Evolutionary conservation across 495 filamentous ascomycete genomes (phyloP).

Genomic region (Penicillium soppii): DNA sequence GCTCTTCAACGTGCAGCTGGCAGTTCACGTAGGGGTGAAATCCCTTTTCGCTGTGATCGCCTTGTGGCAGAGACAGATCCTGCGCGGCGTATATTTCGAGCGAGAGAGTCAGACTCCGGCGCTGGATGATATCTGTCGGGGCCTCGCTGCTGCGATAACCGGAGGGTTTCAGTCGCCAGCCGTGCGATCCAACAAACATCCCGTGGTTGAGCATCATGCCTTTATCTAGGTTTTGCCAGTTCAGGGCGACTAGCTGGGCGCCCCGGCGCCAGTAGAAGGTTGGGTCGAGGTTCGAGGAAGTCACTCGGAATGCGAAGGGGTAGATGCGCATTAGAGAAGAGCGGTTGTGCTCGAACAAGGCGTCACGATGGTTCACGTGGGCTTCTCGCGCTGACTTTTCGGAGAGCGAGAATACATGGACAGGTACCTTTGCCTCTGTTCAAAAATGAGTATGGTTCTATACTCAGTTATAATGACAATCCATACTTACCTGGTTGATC

Average conservation of each 20-base stretch:
- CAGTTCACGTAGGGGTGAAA: conserved; percentile 81
- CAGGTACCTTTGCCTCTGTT: conserved; percentile 66
- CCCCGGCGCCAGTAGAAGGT: conserved; percentile 82
- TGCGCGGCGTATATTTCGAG: conserved; percentile 56
- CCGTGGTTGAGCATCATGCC: conserved; percentile 96
- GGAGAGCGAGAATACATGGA: conserved; percentile 84
- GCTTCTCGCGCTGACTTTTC: conserved; percentile 75
- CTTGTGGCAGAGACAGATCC: conserved; percentile 45
- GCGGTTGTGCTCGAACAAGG: conserved; percentile 81
- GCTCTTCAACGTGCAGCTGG: conserved; percentile 75
- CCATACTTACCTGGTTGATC: conserved; percentile 52
- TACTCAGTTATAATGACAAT: too few relatives aligned
- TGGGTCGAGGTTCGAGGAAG: conserved; percentile 84
- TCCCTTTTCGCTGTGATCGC: conserved; percentile 52
- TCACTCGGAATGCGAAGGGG: conserved; percentile 76
- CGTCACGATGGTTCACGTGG: conserved; percentile 56
- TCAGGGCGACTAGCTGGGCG: conserved; percentile 88
- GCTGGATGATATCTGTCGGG: conserved; percentile 20
- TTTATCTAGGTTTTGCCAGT: conserved; percentile 89
- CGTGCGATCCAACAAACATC: conserved; percentile 79
- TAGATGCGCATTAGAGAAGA: conserved; percentile 84
- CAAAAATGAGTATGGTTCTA: background rate
- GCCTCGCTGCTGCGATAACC: conserved; percentile 54
- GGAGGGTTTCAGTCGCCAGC: conserved; percentile 82
- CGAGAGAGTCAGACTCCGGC: conserved; percentile 39